Base-by-base conservation (phyloP, 306 rosid species). In the Inga oerstediana region DNA sequence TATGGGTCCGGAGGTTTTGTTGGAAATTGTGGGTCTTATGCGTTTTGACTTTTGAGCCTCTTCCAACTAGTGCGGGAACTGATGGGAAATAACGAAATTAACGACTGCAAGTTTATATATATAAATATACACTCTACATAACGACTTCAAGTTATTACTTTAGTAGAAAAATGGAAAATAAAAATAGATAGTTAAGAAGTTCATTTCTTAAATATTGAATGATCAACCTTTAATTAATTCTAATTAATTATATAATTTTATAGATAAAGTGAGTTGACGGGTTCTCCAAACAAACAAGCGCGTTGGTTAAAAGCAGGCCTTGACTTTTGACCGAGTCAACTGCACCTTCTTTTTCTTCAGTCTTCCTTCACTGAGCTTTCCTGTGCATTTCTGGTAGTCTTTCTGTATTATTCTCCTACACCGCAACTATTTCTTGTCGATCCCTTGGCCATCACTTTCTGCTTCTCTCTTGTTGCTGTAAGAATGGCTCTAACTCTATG, bases 401-500 rank as follows among this genome's bases (percentile, higher is more conserved):
- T 19, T 8, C 8, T 39, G 6, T 19, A 6, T 52, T 52, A 52
- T 52, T 1, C 9, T 65, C 44, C 37, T 15, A 4, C n/a, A 14
- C 22, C 17, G 45, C 24, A 35, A 17, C 37, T 67, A 39, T 13
- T 67, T 37, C 7, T 32, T 16, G 22, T 19, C 43, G 74, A 69
- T 41, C 84, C 80, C 46, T 32, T 12, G 20, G 27, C n/a, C 80
- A 52, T 45, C 65, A 49, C 46, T 27, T 19, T 19, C 68, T 20
- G 58, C 78, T 62, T 37, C 49, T 62, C 35, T 66, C 41, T 34
- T 10, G 35, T 15, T 10, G 32, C 54, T 83, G 7, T 72, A 72
- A 72, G 8, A 72, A 83, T 77, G 72, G 10, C 58, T 16, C 65
- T 4, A 56, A 66, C 75, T 85, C 90, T 72, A 80, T 72, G 30